phyloP scores from a whole-genome alignment of 202 grass and related monocot species.

The Sporobolus alterniflorus region DNA sequence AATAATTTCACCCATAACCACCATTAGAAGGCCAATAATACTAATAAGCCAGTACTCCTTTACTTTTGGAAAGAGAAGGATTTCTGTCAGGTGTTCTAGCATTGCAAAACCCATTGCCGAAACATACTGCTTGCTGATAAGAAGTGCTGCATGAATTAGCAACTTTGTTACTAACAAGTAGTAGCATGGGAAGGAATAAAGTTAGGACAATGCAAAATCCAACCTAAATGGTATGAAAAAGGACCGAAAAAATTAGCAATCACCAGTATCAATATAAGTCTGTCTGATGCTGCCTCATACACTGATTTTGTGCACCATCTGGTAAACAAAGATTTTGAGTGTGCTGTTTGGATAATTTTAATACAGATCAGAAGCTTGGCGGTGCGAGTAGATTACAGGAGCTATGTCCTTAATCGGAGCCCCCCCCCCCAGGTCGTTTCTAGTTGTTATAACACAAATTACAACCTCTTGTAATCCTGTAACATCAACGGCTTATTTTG shows the following conservation, averaged over 20 bases:
- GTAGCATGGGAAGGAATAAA: not conserved
- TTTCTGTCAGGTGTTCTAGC: constrained; percentile 80
- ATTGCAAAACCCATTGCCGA: constrained; percentile 83
- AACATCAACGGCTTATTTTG: no score
- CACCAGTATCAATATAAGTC: not conserved
- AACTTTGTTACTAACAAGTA: constrained; percentile 38
- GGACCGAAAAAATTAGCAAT: not conserved
- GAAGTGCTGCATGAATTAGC: constrained; percentile 75
- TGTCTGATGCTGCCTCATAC: not conserved
- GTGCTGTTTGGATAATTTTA: constrained; percentile 10
- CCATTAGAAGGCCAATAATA: constrained; percentile 80
- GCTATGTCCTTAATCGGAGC: no score
- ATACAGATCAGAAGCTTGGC: no score
- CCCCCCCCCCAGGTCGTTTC: no score
- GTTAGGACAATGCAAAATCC: not conserved
- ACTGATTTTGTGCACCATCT: not conserved
- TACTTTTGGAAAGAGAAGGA: constrained; percentile 62
- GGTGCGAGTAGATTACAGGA: no score
- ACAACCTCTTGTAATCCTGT: no score
- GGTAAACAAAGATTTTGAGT: not conserved
- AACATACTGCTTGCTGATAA: constrained; percentile 93
- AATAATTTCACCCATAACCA: constrained; percentile 79
- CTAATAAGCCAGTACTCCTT: constrained; percentile 81
- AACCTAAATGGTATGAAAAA: constrained; percentile 20
- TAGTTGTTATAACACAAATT: no score